Conservation (phyloP, 2,329 filamentous ascomycete genomes). For the Botrytis medusae region DNA sequence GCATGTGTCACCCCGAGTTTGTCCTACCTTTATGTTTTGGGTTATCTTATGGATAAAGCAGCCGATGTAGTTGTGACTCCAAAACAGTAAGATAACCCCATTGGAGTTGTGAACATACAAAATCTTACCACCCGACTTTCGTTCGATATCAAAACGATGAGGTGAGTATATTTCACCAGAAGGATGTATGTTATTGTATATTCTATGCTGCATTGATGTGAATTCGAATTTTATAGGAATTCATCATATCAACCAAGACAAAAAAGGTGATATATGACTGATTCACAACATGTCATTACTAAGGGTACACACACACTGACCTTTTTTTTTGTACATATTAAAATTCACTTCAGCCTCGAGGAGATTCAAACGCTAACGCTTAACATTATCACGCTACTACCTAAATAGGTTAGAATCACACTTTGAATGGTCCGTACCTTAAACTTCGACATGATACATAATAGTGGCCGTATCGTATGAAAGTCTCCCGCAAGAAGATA, state of each 20-base stretch:
- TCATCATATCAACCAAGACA: not conserved
- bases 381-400: not conserved
- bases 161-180: not conserved
- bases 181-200: not conserved
- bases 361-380: not conserved
- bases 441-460: slow-evolving; percentile 6
- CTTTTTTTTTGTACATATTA: not conserved
- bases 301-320: slow-evolving; percentile 1
- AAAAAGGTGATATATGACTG: not conserved
- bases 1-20: slow-evolving; percentile 14
- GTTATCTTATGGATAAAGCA: not conserved
- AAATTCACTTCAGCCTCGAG: slow-evolving; percentile 12
- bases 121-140: not conserved
- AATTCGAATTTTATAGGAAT: not conserved
- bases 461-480: slow-evolving; percentile 11
- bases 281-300: not conserved
- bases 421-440: slow-evolving; percentile 4
- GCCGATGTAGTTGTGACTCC: not conserved
- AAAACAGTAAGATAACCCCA: not conserved
- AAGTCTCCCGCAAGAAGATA: slow-evolving; percentile 8
- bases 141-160: not conserved
- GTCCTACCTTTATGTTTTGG: not conserved
- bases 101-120: not conserved
- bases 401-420: not conserved
- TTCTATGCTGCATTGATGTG: not conserved